These are phyloP conservation scores for Antitrichia curtipendula DNA, from an alignment of 225 moss, liverwort and hornwort species.

Conservation along the genomic window DNA sequence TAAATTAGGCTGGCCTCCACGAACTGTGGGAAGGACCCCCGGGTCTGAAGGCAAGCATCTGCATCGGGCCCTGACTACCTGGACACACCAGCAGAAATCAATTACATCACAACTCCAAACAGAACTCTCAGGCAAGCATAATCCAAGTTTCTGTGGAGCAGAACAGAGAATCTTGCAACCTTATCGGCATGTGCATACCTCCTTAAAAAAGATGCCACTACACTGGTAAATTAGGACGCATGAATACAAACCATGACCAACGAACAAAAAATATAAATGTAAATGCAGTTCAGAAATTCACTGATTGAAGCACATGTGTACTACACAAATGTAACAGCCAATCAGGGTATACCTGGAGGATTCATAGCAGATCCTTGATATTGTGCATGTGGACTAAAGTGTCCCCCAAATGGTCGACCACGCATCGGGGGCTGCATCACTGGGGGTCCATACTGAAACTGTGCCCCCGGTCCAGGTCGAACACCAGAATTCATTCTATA, in stretches of 20 bases:
- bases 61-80: conserved; percentile 62
- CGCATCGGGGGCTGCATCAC: conserved; percentile 52
- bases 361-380: conserved; percentile 46
- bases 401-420: conserved; percentile 33
- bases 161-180: background rate
- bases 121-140: background rate
- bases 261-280: background rate
- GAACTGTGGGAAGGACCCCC: conserved; percentile 64
- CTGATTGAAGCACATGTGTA: background rate
- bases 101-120: background rate
- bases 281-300: background rate
- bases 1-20: conserved; percentile 71
- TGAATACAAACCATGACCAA: background rate
- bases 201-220: background rate
- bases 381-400: conserved; percentile 42
- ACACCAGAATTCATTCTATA: conserved; percentile 64
- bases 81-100: conserved; percentile 5
- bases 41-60: conserved; percentile 62
- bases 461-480: conserved; percentile 45
- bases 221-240: background rate
- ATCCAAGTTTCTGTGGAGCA: background rate
- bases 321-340: background rate
- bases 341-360: conserved; percentile 16
- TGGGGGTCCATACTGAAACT: conserved; percentile 44
- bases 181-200: background rate